Evolutionary conservation across 164 flowering plant genomes (phyloP).

Genomic region (Vitis vinifera): DNA sequence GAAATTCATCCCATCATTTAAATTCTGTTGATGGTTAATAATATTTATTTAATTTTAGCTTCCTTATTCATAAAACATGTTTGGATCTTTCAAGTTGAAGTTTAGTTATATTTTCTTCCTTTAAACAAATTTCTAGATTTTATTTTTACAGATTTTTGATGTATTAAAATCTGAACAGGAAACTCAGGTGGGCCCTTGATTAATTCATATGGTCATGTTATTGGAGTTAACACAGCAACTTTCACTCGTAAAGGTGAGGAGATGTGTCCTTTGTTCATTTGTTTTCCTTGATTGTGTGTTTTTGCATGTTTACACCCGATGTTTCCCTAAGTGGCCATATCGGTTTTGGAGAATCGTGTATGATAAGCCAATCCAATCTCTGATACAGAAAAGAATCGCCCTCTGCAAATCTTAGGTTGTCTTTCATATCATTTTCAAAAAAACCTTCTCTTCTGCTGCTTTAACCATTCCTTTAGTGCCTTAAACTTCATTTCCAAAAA

Average conservation of each 20-base stretch:
- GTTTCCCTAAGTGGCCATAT: no score
- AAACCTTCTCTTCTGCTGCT: no score
- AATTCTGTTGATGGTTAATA: no score
- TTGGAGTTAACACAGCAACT: conserved; percentile 92
- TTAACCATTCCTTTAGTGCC: no score
- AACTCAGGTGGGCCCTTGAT: conserved; percentile 94
- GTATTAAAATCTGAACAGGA: conserved; percentile 40
- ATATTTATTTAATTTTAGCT: not conserved
- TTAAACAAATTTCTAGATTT: not conserved
- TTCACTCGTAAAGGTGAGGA: conserved; percentile 86
- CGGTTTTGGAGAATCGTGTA: no score
- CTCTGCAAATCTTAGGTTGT: no score
- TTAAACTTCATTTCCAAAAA: no score
- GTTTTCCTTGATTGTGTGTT: not conserved
- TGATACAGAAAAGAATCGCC: no score
- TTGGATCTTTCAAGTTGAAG: not conserved
- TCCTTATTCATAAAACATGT: no score
- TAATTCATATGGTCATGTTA: conserved; percentile 83
- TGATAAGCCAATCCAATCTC: not conserved
- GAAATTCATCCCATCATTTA: not conserved
- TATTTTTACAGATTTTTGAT: conserved; percentile 3
- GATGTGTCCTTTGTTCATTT: not conserved
- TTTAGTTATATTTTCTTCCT: not conserved
- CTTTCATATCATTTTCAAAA: no score
- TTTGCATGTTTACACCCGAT: not conserved